phyloP scores from a whole-genome alignment of 192 early-diverging fungal species.

The Dimargaris verticillata region DNA sequence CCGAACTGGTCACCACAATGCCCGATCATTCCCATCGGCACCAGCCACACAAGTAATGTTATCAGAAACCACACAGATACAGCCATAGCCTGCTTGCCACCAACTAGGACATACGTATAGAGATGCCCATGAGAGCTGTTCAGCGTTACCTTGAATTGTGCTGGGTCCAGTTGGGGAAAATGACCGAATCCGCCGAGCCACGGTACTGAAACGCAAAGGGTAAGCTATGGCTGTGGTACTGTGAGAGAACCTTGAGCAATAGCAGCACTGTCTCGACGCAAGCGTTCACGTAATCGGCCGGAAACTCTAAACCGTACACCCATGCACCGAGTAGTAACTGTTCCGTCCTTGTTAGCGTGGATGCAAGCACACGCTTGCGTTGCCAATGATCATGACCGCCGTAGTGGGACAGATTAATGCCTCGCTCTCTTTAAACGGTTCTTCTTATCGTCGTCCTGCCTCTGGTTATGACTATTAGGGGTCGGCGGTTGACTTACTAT shows the following conservation, averaged over 20 bases:
- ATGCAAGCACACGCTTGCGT: too few species aligned
- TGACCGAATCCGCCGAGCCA: neutral
- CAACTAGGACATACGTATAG: neutral
- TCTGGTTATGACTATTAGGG: too few species aligned
- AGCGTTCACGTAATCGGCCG: constrained; percentile 27
- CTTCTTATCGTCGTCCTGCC: too few species aligned
- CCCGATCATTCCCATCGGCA: too few species aligned
- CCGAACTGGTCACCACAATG: neutral
- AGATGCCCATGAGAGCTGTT: neutral
- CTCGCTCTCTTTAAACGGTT: too few species aligned
- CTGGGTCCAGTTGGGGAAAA: constrained; percentile 8
- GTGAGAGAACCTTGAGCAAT: constrained; percentile 22
- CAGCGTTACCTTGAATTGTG: neutral
- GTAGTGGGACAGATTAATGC: too few species aligned
- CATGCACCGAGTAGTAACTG: too few species aligned
- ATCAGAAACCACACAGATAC: too few species aligned
- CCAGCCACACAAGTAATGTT: too few species aligned
- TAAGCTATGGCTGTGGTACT: constrained; percentile 21
- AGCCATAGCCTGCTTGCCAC: too few species aligned
- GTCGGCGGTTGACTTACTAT: constrained; percentile 4
- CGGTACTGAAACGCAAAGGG: constrained; percentile 14
- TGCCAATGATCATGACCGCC: too few species aligned
- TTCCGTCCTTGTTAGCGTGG: too few species aligned
- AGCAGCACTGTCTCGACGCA: constrained; percentile 25
- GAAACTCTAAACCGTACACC: constrained; percentile 14